Conservation (phyloP, 805 yeast genomes). For the Teunomyces tritomae region DNA sequence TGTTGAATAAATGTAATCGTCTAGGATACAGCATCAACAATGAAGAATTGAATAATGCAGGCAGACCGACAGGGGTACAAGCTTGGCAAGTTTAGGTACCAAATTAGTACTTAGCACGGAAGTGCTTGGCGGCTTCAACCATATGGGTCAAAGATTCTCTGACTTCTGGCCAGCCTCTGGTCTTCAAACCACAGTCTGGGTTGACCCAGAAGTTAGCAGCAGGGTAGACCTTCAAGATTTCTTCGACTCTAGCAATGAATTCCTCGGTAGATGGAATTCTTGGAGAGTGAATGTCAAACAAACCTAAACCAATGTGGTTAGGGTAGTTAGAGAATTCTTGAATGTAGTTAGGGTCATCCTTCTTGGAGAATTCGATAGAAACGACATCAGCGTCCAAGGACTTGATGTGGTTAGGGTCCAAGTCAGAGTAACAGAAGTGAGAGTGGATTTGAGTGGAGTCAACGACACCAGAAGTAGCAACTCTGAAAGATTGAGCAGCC, state of each 20-base stretch:
- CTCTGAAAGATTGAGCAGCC: conserved; percentile 99
- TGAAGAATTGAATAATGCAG: conserved; percentile 42
- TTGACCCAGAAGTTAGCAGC: conserved; percentile 99
- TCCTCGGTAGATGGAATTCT: conserved; percentile 98
- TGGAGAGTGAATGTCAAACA: conserved; percentile 99
- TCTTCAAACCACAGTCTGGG: conserved; percentile 99
- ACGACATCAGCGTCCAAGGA: conserved; percentile 99
- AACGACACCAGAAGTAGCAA: conserved; percentile 96
- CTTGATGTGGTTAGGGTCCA: conserved; percentile 99
- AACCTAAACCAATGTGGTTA: conserved; percentile 99
- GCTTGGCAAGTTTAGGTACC: conserved; percentile 2
- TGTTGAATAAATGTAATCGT: conserved; percentile 48
- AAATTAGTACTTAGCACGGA: conserved; percentile 47
- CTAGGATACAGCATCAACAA: conserved; percentile 38
- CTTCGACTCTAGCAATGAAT: conserved; percentile 88
- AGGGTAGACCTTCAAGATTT: conserved; percentile 95
- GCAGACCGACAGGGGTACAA: conserved; percentile 5
- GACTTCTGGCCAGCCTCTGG: conserved; percentile 99
- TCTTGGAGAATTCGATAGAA: conserved; percentile 98
- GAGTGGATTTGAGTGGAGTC: conserved; percentile 98
- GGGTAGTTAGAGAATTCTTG: conserved; percentile 98
- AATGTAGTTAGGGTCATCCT: conserved; percentile 98
- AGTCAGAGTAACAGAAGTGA: conserved; percentile 99
- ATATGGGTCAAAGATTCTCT: conserved; percentile 92
- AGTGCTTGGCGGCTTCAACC: conserved; percentile 98